Base-by-base conservation (phyloP, 148 eudicot genomes). In the Diospyros lotus region DNA sequence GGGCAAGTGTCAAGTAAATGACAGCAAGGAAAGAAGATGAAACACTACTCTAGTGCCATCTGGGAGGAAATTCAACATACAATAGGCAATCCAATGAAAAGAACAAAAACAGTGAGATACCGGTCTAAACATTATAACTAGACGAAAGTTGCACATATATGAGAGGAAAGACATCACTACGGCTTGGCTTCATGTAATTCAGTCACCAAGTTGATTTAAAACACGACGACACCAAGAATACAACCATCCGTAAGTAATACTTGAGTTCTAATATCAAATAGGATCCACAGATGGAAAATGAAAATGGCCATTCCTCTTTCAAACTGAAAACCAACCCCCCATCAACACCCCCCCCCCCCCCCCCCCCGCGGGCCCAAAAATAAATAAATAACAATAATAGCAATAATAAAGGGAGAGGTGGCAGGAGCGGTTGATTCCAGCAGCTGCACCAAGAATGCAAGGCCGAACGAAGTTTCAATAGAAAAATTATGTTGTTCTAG, bases 401-500 rank as follows among this genome's bases (percentile, higher is more conserved):
- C 17, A 40, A 13, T 6, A 14, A 15, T 5, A 51, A 4, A 63
- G 3, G 9, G 38, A 38, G 13, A 11, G 4, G 11, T 4, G 12
- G 59, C 15, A 11, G 43, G 13, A 39, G 10, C 42, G 43, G 18
- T 4, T 9, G 13, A 11, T 9, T 50, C n/a, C 50, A 14, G 1
- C 59, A 63, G 48, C 58, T 1, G 58, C 45, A 14, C 45, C 43
- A 6, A 5, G 18, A 42, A 58, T 54, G 12, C 62, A 42, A 59
- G 10, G 15, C 42, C 2, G 41, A 66, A 45, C 17, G 1, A 45
- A 15, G 17, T 45, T 66, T 66, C 43, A 66, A 17, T 5, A 66
- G 39, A 41, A 8, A n/a, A 46, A 61, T 66, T 86, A 91, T 79
- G 65, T 91, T 50, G 91, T 68, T 80, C 98, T 87, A 2, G 98